Percentiles rank a stretch among this genome's conserved stretches.
phyloP scores from a whole-genome alignment of 1,284 basidiomycete genomes.

The Ceratobasidium sp. region DNA sequence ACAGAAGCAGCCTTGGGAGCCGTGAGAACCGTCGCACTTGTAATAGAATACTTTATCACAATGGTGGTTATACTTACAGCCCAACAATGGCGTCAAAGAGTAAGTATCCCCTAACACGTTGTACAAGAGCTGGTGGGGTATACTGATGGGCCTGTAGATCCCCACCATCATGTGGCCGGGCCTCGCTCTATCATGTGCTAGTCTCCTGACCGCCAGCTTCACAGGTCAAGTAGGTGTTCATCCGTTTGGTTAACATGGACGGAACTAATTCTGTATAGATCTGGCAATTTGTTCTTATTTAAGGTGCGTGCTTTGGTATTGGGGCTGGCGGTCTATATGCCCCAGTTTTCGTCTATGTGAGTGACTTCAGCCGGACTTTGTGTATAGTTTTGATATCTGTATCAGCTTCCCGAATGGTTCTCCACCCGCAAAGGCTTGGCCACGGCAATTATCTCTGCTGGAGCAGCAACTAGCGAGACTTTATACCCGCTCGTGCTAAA shows the following conservation, averaged over 20 bases:
- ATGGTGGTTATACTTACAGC: slow-evolving; percentile 36
- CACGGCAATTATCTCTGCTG: slow-evolving; percentile 39
- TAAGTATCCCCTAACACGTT: too few relatives aligned
- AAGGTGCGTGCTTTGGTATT: slow-evolving; percentile 36
- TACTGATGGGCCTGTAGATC: not conserved
- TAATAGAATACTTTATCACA: slow-evolving; percentile 26
- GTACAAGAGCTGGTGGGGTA: too few relatives aligned
- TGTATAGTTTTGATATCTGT: not conserved
- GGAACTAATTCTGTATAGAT: slow-evolving; percentile 3
- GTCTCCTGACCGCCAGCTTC: slow-evolving; percentile 39
- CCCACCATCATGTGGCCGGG: slow-evolving; percentile 32
- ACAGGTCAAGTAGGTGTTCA: slow-evolving; percentile 11
- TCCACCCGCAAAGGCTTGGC: slow-evolving; percentile 36
- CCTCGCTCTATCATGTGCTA: slow-evolving; percentile 25
- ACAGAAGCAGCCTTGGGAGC: slow-evolving; percentile 36
- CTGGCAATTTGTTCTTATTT: slow-evolving; percentile 34
- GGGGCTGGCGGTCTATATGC: slow-evolving; percentile 39
- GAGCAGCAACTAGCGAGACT: slow-evolving; percentile 42
- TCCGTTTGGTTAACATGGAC: not conserved
- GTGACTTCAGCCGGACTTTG: not conserved
- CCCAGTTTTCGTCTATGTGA: slow-evolving; percentile 32
- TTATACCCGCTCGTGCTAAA: slow-evolving; percentile 41
- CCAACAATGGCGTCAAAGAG: slow-evolving; percentile 34
- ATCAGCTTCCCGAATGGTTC: slow-evolving; percentile 41
- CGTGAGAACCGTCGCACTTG: slow-evolving; percentile 39